Evolutionary conservation across 345 rosid species (phyloP).

Genomic region (Psidium friedrichsthalianum): DNA sequence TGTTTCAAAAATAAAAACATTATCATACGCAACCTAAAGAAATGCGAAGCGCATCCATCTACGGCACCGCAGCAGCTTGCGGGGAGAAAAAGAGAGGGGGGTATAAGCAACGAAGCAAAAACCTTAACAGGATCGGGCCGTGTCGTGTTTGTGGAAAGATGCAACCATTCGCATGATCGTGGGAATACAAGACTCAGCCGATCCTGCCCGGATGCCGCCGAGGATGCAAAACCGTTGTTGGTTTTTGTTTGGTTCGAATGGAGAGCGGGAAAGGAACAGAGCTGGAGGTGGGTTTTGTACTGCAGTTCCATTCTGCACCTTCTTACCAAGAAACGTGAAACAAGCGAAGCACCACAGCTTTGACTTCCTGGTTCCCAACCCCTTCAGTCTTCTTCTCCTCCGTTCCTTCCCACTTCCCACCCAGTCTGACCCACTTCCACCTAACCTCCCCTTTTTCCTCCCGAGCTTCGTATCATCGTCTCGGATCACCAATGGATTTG

Average conservation of each 20-base stretch:
- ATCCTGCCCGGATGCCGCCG: background rate
- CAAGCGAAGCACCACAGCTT: background rate
- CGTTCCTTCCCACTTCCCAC: background rate
- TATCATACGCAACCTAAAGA: background rate
- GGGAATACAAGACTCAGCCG: background rate
- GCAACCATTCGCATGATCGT: background rate
- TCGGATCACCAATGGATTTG: background rate
- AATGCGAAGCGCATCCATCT: background rate
- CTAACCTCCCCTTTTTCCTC: background rate
- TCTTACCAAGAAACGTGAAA: background rate
- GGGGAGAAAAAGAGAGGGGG: background rate
- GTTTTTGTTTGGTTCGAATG: background rate
- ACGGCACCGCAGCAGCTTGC: background rate
- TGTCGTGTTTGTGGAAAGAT: background rate
- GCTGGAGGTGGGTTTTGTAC: background rate
- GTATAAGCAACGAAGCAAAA: background rate
- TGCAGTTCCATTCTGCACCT: background rate
- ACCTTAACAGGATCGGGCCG: background rate
- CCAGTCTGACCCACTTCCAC: background rate
- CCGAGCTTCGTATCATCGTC: background rate
- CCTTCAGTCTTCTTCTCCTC: background rate
- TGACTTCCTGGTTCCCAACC: background rate
- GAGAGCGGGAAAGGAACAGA: background rate
- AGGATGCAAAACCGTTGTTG: background rate
- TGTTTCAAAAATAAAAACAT: no score